Base-by-base conservation (phyloP, 768 basidiomycete species). In the Serendipita sp. region DNA sequence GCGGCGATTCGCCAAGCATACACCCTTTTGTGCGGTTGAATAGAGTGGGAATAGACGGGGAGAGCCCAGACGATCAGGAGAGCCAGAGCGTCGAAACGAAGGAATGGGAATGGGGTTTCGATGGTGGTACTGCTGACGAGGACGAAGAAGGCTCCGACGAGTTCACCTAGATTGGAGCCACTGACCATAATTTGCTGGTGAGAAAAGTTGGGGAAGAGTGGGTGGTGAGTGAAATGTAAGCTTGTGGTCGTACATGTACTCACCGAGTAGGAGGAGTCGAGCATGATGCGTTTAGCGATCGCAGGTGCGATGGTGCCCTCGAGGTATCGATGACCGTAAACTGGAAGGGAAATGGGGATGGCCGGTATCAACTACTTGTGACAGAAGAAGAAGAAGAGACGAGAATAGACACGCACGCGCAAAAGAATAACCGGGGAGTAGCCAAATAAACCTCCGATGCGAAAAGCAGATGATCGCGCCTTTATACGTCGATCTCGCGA, bases 131-230 rank as follows among this genome's bases (percentile, higher is more conserved):
- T 64, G n/a, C 70, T 64, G 13, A 71, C 11, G 45, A 72, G 66
- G 45, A 71, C 71, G 7, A 65, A 24, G 4, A 54, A 15, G 48
- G 70, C 70, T 8, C 70, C 71, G 41, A 72, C 63, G 10, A 72
- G 67, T 64, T 71, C 67, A 62, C 70, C 71, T 44, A 69, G 68
- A 68, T 73, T 73, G 65, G 68, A 69, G 11, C 72, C 72, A n/a
- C 70, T 67, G 53, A 70, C 69, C 37, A 72, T 71, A 68, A 71
- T 71, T 64, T 73, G 71, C 3, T 24, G 24, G 24, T 24, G 24
- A 24, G 24, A 24, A 24, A 24, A n/a, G 24, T 24, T 24, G 24
- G 24, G 24, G 1, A 24, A 24, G 1, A n/a, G n/a, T n/a, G n/a
- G n/a, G 24, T 24, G 24, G 24, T 24, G 24, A 24, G 24, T 24